Evolutionary conservation across 805 yeast species (phyloP), one percentile per base, ranked within the genome.

Genomic region (Millerozyma miso): DNA sequence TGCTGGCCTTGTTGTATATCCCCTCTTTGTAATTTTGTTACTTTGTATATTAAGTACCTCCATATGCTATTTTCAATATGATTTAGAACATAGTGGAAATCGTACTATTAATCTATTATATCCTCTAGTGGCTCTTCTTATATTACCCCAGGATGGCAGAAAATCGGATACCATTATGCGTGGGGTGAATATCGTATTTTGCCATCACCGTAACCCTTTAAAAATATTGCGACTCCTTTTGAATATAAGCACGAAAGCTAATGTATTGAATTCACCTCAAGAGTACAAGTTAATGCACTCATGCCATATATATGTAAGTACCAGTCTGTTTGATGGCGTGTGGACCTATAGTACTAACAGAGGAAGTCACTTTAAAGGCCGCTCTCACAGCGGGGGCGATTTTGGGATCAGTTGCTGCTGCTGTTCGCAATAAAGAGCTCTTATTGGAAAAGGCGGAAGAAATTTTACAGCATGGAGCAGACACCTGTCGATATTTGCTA

Each of bases 361-460:
- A n/a, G 7, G 7, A 5, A 18, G 18, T 37, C 29, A 16, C 70
- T 2, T 48, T 64, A 1, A 66, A 66, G 44, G 43, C 54, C 5
- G 70, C 70, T 2, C 26, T 65, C 6, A 55, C 65, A 16, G 48
- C 57, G 3, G 72, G 71, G 6, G 63, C 68, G 4, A 40, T 65
- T 1, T 44, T 58, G 4, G 71, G 71, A 3, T 69, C 67, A n/a
- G 46, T 65, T 8, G 45, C 64, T 12, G 70, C 71, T 4, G 13
- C 62, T 1, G 38, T 60, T 31, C 53, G 48, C 41, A 63, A 65
- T 41, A 55, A 49, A 47, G 69, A 65, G 35, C 47, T 44, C 33
- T 33, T 65, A 4, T 48, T 59, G 33, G 67, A 63, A 44, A 46
- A 53, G 4, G 59, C 67, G 3, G 72, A 60, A 38, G 33, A 46